phyloP scores from a whole-genome alignment of 192 early-diverging fungal genomes.

The Coemansia sp. region DNA sequence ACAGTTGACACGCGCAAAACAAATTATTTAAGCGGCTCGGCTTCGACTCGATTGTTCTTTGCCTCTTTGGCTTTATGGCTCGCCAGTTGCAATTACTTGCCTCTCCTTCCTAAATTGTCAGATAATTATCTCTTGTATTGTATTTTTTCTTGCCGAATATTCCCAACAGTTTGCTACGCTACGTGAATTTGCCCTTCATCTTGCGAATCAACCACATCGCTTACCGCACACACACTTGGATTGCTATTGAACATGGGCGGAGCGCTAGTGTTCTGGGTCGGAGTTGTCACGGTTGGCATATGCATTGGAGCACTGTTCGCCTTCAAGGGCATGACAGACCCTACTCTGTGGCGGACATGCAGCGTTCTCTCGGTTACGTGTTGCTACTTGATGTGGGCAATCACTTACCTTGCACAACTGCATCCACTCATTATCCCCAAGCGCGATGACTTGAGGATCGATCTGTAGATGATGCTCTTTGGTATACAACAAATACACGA shows the following conservation, averaged over 20 bases:
- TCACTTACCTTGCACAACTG: slow-evolving; percentile 86
- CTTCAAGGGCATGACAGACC: slow-evolving; percentile 48
- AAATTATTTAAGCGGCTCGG: neutral
- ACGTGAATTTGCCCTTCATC: neutral
- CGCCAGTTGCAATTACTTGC: neutral
- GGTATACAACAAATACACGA: neutral
- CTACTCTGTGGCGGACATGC: slow-evolving; percentile 55
- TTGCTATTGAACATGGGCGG: slow-evolving; percentile 42
- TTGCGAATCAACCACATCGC: neutral
- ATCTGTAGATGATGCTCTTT: slow-evolving; percentile 21
- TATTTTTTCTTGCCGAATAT: neutral
- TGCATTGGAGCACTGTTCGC: slow-evolving; percentile 34
- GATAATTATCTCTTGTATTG: neutral
- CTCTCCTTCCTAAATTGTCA: neutral
- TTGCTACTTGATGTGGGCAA: slow-evolving; percentile 75
- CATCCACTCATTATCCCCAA: slow-evolving; percentile 79
- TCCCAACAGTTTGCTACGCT: neutral
- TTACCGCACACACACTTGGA: neutral
- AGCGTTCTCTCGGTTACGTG: slow-evolving; percentile 42
- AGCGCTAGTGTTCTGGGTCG: slow-evolving; percentile 50
- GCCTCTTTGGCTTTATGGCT: neutral
- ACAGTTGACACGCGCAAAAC: neutral
- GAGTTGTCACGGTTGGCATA: slow-evolving; percentile 30
- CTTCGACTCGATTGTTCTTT: neutral
- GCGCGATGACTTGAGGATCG: slow-evolving; percentile 63